Percentiles rank a stretch among this genome's conserved stretches.
phyloP scores from a whole-genome alignment of 2,329 filamentous ascomycete species.

The Knufia fluminis region DNA sequence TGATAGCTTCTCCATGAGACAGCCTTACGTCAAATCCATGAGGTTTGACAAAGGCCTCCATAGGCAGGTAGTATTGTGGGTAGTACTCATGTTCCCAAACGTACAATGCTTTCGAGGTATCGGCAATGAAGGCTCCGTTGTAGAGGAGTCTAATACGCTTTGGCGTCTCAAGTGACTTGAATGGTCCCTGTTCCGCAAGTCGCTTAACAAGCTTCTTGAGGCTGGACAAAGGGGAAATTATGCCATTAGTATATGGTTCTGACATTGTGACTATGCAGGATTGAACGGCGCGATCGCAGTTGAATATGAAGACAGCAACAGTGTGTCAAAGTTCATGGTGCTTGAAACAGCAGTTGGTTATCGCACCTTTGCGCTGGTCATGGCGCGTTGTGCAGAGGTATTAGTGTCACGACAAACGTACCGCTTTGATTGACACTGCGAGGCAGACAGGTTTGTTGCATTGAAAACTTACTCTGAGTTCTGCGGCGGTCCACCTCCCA shows the following conservation, averaged over 20 bases:
- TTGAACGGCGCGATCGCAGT: too few relatives aligned
- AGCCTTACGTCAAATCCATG: conserved; percentile 3
- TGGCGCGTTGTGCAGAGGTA: too few relatives aligned
- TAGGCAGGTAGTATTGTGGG: conserved; percentile 40
- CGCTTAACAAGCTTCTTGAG: conserved; percentile 2
- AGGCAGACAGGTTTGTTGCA: too few relatives aligned
- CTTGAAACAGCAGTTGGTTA: too few relatives aligned
- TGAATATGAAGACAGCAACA: too few relatives aligned
- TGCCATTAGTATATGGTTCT: not conserved
- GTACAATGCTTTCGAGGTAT: conserved; percentile 31
- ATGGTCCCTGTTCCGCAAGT: conserved; percentile 5
- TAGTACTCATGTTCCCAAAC: conserved; percentile 43
- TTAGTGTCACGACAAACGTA: not conserved
- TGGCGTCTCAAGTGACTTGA: conserved; percentile 3
- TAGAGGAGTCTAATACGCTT: conserved; percentile 6
- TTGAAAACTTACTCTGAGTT: not conserved
- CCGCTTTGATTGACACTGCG: not conserved
- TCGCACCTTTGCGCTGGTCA: too few relatives aligned
- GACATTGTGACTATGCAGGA: not conserved
- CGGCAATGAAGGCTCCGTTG: conserved; percentile 18
- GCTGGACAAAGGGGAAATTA: not conserved
- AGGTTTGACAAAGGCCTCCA: conserved; percentile 17
- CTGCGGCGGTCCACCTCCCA: conserved; percentile 3
- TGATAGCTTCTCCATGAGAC: conserved; percentile 4
- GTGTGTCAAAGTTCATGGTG: too few relatives aligned